Evolutionary conservation across 1,139 yeast species (phyloP).

Genomic region (Zygosaccharomyces pseudobailii): DNA sequence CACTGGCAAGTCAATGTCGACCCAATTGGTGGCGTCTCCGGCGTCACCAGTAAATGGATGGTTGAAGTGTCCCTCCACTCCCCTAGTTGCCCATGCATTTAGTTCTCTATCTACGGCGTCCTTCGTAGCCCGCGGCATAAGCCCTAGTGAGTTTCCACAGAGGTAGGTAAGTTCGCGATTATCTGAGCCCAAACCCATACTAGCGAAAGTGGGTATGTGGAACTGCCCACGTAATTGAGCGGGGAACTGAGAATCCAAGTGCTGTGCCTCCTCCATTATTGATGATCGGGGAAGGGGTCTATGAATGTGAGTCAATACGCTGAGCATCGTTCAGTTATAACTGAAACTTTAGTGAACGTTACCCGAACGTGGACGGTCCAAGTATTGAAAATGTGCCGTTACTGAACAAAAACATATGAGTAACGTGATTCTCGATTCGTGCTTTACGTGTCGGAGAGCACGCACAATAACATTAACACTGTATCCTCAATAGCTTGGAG

Average conservation of each 20-base stretch:
- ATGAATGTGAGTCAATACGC: neutral
- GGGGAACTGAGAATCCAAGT: slow-evolving; percentile 34
- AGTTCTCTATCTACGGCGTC: slow-evolving; percentile 60
- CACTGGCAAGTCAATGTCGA: slow-evolving; percentile 74
- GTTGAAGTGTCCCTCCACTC: slow-evolving; percentile 79
- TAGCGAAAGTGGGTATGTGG: slow-evolving; percentile 53
- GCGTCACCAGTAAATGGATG: slow-evolving; percentile 46
- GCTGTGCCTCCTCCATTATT: slow-evolving; percentile 10
- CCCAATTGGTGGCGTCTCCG: slow-evolving; percentile 58
- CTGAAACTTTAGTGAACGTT: neutral
- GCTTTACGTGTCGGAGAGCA: too few species aligned
- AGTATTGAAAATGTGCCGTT: too few species aligned
- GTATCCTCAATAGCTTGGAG: too few species aligned
- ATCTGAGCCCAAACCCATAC: slow-evolving; percentile 43
- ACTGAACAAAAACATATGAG: too few species aligned
- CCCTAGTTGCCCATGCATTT: slow-evolving; percentile 75
- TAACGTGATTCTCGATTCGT: too few species aligned
- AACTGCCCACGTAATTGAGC: slow-evolving; percentile 41
- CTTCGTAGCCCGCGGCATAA: slow-evolving; percentile 69
- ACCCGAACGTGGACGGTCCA: neutral
- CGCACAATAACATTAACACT: too few species aligned
- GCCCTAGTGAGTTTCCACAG: slow-evolving; percentile 88
- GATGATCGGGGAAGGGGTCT: neutral
- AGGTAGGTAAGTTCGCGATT: slow-evolving; percentile 43
- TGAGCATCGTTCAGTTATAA: neutral